Conservation (phyloP, 2,329 filamentous ascomycete species). For the Didymella exigua region DNA sequence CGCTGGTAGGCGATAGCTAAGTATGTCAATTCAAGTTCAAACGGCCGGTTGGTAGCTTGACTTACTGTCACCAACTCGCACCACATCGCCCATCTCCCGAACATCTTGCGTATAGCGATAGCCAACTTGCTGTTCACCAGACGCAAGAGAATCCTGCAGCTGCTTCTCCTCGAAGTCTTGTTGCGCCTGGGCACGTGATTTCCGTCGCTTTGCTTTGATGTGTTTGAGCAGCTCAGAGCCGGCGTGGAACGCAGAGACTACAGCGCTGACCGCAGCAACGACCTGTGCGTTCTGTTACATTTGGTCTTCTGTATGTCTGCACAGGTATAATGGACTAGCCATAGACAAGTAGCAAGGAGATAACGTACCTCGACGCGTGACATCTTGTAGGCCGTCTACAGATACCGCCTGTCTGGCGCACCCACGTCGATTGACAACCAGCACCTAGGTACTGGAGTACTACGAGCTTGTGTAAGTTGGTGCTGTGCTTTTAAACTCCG, state of each 20-base stretch:
- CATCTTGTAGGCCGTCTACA: constrained; percentile 19
- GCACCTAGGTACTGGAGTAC: not conserved
- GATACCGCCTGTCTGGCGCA: not conserved
- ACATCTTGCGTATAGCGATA: constrained; percentile 42
- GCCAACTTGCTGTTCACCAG: constrained; percentile 45
- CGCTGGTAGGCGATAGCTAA: constrained; percentile 46
- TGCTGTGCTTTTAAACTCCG: not conserved
- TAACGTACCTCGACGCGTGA: constrained; percentile 38
- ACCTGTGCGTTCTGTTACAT: constrained; percentile 32
- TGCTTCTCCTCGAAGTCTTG: constrained; percentile 46
- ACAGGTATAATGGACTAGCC: not conserved
- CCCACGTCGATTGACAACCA: not conserved
- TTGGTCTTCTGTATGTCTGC: not conserved
- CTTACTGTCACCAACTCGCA: constrained; percentile 49
- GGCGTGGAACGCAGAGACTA: constrained; percentile 52
- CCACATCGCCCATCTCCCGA: constrained; percentile 43
- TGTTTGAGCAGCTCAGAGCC: constrained; percentile 47
- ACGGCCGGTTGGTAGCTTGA: constrained; percentile 10
- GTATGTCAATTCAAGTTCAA: constrained; percentile 11
- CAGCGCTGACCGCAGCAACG: constrained; percentile 50
- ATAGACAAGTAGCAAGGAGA: not conserved
- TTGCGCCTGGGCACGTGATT: constrained; percentile 30
- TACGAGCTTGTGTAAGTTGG: not conserved
- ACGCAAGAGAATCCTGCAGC: constrained; percentile 47
- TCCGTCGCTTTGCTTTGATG: constrained; percentile 44